Evolutionary conservation across 2,329 filamentous ascomycete genomes (phyloP).

Genomic region (Aspergillus floridensis): DNA sequence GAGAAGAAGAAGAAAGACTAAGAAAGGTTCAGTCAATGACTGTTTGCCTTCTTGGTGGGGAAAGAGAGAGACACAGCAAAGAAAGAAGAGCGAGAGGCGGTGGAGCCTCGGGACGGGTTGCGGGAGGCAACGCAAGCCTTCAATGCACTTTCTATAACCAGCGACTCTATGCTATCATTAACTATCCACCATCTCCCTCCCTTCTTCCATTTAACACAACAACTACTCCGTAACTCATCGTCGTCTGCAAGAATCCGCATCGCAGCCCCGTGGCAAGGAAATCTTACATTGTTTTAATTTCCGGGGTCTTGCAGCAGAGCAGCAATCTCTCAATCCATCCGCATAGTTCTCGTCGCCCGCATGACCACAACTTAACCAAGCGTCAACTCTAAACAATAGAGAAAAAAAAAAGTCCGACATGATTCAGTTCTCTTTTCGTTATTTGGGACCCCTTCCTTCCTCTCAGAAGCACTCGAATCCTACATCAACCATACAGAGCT

Average conservation of each 20-base stretch:
- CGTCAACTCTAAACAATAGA: not conserved
- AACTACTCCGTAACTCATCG: not conserved
- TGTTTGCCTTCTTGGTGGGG: constrained; percentile 1
- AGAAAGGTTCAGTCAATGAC: not conserved
- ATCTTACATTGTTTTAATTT: not conserved
- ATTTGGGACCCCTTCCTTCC: too few relatives aligned
- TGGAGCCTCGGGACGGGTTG: constrained; percentile 32
- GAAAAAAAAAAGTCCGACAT: not conserved
- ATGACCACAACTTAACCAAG: constrained; percentile 4
- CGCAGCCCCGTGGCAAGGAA: too few relatives aligned
- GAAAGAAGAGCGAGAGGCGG: constrained; percentile 30
- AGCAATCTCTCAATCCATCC: not conserved
- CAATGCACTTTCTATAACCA: constrained; percentile 5
- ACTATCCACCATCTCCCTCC: not conserved
- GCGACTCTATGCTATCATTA: not conserved
- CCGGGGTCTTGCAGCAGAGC: not conserved
- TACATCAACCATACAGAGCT: too few relatives aligned
- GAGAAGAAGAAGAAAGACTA: constrained; percentile 12
- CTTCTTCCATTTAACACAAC: constrained; percentile 1
- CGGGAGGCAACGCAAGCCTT: constrained; percentile 34
- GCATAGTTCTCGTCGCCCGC: not conserved
- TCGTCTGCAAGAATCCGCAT: too few relatives aligned
- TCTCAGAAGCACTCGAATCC: too few relatives aligned
- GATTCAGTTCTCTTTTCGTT: too few relatives aligned
- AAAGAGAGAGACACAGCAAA: constrained; percentile 11